These are phyloP conservation scores for Arthroderma uncinatum DNA, from an alignment of 2,329 filamentous ascomycete genomes.

Conservation along the genomic window DNA sequence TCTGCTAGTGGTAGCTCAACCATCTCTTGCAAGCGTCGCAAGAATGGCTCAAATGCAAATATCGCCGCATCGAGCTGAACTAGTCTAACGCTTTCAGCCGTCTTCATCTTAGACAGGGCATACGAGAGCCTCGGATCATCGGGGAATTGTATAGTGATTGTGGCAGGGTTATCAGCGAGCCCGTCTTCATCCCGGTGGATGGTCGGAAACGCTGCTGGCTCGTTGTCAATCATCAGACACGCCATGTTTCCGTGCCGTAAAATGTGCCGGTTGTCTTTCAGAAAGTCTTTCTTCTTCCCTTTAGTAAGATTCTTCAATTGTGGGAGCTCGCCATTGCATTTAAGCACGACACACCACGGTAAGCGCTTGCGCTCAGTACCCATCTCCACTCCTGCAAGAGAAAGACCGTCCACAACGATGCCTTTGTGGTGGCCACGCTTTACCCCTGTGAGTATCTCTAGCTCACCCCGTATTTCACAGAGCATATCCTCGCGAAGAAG, in stretches of 20 bases:
- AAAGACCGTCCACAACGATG: constrained; percentile 27
- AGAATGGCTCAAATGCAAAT: constrained; percentile 57
- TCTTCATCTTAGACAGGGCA: constrained; percentile 36
- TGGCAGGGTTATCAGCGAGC: constrained; percentile 33
- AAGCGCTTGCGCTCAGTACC: constrained; percentile 16
- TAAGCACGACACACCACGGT: constrained; percentile 32
- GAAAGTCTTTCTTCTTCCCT: constrained; percentile 20
- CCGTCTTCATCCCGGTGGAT: constrained; percentile 31
- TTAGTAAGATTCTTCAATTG: constrained; percentile 28
- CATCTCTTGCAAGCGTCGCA: constrained; percentile 47
- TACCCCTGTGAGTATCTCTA: constrained; percentile 30
- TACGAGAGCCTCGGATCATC: constrained; percentile 41
- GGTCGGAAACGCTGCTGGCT: constrained; percentile 14
- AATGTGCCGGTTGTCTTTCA: constrained; percentile 14
- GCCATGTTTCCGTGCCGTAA: constrained; percentile 23
- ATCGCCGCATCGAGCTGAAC: constrained; percentile 51
- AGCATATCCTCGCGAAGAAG: constrained; percentile 47
- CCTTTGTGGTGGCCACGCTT: constrained; percentile 16
- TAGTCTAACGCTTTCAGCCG: constrained; percentile 32
- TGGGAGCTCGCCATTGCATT: constrained; percentile 36
- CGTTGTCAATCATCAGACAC: constrained; percentile 23
- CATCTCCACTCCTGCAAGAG: constrained; percentile 15
- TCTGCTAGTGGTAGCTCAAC: constrained; percentile 45
- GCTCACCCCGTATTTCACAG: constrained; percentile 41
- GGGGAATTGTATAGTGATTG: constrained; percentile 22